A percentile compares a stretch with the other conserved stretches of the same genome.
These are phyloP conservation scores for Suillus hirtellus DNA, from an alignment of 768 basidiomycete genomes.

Conservation along the genomic window DNA sequence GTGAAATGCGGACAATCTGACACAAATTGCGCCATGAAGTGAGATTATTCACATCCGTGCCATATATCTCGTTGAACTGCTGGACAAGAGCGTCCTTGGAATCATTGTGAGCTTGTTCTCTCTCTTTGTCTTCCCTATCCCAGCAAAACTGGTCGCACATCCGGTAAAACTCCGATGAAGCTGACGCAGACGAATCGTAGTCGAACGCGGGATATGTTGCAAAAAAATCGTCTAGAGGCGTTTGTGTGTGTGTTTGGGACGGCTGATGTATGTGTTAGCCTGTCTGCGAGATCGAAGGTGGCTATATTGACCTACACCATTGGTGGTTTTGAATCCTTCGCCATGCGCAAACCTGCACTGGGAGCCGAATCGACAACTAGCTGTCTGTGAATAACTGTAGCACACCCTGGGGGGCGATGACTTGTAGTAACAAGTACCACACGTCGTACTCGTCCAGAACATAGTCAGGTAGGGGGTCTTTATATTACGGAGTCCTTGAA, in stretches of 20 bases:
- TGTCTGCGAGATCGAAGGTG: background rate
- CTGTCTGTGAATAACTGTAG: background rate
- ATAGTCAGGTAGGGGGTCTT: background rate
- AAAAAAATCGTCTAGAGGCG: constrained; percentile 29
- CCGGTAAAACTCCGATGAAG: constrained; percentile 23
- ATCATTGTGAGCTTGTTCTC: background rate
- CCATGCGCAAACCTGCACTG: constrained; percentile 4
- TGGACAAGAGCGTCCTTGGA: constrained; percentile 26
- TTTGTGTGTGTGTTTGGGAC: background rate
- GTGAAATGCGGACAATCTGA: constrained; percentile 16
- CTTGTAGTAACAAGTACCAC: background rate
- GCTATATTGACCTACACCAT: background rate
- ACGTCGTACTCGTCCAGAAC: background rate
- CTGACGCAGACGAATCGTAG: constrained; percentile 17
- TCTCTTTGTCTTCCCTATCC: background rate
- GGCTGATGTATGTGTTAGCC: background rate
- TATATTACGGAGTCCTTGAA: background rate
- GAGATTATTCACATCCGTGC: constrained; percentile 17
- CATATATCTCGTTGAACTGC: constrained; percentile 28
- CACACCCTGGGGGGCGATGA: background rate
- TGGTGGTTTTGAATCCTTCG: background rate
- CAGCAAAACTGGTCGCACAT: constrained; percentile 14
- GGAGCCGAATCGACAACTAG: constrained; percentile 3
- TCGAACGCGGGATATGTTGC: constrained; percentile 20
- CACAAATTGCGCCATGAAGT: constrained; percentile 25